Conservation (phyloP, 805 yeast genomes). For the Tanozyma kutaoensis region DNA sequence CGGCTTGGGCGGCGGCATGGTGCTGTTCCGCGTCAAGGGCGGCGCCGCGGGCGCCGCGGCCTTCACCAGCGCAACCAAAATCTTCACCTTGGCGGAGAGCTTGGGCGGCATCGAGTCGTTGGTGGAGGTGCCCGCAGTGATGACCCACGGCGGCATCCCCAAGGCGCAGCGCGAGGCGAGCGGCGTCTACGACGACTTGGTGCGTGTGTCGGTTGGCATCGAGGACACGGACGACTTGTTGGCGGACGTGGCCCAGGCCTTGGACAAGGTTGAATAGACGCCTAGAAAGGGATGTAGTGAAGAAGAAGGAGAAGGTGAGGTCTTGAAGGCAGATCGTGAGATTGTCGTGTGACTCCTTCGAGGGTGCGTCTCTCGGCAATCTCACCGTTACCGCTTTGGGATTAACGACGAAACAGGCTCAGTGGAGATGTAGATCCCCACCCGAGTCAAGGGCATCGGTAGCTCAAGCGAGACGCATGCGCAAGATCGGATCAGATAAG, state of each 20-base stretch:
- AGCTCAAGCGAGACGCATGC: too few species aligned
- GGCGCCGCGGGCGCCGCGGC: constrained; percentile 65
- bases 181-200: constrained; percentile 72
- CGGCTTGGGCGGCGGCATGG: constrained; percentile 85
- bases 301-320: too few species aligned
- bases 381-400: too few species aligned
- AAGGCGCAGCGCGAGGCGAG: constrained; percentile 60
- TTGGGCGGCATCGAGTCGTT: constrained; percentile 83
- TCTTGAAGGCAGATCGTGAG: too few species aligned
- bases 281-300: too few species aligned
- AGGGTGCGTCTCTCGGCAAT: too few species aligned
- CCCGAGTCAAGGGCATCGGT: too few species aligned
- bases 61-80: constrained; percentile 60
- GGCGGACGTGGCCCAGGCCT: constrained; percentile 59
- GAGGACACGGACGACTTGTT: constrained; percentile 73
- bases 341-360: too few species aligned
- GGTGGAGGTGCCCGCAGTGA: constrained; percentile 77
- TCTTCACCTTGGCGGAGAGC: constrained; percentile 81
- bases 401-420: too few species aligned
- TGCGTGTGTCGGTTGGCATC: constrained; percentile 77
- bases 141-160: constrained; percentile 91
- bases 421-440: too few species aligned
- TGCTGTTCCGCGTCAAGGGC: constrained; percentile 75
- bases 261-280: constrained; percentile 21
- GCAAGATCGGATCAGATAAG: too few species aligned